A percentile compares a stretch with the other conserved stretches of the same genome.
Evolutionary conservation across 78 protist genomes (phyloP).

Genomic region (Neovahlkampfia damariscottae): DNA sequence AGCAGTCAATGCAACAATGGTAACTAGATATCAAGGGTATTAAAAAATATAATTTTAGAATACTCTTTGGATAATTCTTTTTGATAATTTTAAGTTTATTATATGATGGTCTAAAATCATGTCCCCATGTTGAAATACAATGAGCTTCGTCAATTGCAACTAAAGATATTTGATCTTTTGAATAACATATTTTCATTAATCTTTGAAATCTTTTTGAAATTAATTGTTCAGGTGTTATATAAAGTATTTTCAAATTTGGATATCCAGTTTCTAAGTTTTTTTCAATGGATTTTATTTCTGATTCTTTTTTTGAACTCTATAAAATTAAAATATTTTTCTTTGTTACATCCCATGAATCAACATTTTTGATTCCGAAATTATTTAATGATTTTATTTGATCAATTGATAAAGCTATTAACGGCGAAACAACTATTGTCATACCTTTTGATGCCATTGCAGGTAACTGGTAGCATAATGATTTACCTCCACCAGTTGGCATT

Average conservation of each 20-base stretch:
- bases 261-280: background rate
- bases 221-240: background rate
- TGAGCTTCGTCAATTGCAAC: conserved; percentile 93
- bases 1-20: conserved; percentile 22
- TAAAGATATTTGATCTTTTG: background rate
- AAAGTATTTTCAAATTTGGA: background rate
- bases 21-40: background rate
- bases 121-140: conserved; percentile 94
- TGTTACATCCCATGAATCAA: too few relatives aligned
- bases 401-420: conserved; percentile 13
- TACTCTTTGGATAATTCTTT: too few relatives aligned
- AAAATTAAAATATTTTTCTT: background rate
- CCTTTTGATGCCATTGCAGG: conserved; percentile 31
- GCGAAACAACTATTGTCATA: conserved; percentile 33
- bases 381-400: background rate
- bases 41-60: too few relatives aligned
- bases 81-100: background rate
- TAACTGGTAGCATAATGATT: conserved; percentile 26
- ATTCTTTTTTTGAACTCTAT: background rate
- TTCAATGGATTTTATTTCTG: background rate
- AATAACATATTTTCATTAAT: background rate
- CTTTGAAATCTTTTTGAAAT: background rate
- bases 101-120: conserved; percentile 25
- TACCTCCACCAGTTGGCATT: conserved; percentile 58
- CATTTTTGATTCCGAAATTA: background rate